phyloP scores from a whole-genome alignment of 2,329 filamentous ascomycete genomes.

The Pestalotiopsis sp. region DNA sequence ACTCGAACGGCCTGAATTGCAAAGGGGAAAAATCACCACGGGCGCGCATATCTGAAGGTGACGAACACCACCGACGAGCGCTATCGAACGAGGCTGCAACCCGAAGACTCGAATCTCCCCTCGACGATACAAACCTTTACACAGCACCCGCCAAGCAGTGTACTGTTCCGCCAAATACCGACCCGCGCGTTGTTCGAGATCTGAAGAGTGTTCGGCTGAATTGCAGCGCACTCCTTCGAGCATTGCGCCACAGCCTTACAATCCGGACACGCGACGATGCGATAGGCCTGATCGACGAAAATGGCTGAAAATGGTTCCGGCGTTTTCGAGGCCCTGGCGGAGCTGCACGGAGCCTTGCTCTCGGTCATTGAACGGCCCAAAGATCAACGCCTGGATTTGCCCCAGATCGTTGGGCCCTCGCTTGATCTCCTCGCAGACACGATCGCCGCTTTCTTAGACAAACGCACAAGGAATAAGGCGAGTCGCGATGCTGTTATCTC shows the following conservation, averaged over 20 bases:
- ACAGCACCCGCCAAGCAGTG: neutral
- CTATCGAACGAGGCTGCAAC: neutral
- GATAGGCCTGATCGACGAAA: constrained; percentile 43
- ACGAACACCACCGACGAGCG: neutral
- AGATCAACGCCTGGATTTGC: constrained; percentile 66
- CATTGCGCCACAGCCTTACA: neutral
- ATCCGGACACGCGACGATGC: constrained; percentile 39
- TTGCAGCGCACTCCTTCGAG: neutral
- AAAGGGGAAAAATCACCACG: neutral
- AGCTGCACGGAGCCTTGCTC: constrained; percentile 83
- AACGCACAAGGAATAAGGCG: constrained; percentile 71
- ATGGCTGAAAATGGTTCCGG: constrained; percentile 78
- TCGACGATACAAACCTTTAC: neutral
- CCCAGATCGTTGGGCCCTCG: constrained; percentile 39
- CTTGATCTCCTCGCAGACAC: constrained; percentile 69
- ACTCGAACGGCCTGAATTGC: neutral
- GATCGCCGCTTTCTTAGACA: constrained; percentile 74
- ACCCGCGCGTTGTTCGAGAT: neutral
- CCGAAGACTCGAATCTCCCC: neutral
- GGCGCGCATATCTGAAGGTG: neutral
- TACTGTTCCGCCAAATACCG: neutral
- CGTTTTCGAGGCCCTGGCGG: constrained; percentile 76
- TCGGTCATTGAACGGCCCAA: constrained; percentile 71
- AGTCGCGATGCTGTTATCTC: constrained; percentile 73
- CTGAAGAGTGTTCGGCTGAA: neutral